A percentile compares a stretch with the other conserved stretches of the same genome.
Conservation (phyloP, 2,329 filamentous ascomycete genomes). For the Xylaria sp. region DNA sequence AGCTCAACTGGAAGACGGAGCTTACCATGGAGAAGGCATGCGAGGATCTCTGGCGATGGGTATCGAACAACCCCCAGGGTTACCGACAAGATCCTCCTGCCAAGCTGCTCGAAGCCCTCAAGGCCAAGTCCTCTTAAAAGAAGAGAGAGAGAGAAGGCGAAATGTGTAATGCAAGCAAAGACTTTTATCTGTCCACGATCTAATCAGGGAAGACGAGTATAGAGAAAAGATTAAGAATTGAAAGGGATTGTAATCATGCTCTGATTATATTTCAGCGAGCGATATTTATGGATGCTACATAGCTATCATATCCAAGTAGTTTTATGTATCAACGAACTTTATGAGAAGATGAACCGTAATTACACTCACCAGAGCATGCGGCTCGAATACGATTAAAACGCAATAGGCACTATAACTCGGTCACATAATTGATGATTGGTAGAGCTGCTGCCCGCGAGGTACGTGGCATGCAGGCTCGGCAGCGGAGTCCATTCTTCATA, state of each 20-base stretch:
- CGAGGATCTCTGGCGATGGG: slow-evolving; percentile 95
- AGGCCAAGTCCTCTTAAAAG: slow-evolving; percentile 52
- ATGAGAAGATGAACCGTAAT: neutral
- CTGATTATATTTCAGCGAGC: slow-evolving; percentile 4
- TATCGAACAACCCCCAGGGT: slow-evolving; percentile 93
- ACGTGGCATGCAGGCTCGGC: slow-evolving; percentile 33
- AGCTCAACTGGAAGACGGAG: slow-evolving; percentile 93
- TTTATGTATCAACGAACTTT: neutral
- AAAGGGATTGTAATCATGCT: neutral
- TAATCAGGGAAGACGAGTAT: slow-evolving; percentile 24
- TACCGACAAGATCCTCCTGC: slow-evolving; percentile 93
- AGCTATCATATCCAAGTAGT: neutral
- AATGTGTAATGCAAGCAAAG: neutral
- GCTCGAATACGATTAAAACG: neutral
- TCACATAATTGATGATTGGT: neutral
- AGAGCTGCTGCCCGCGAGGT: slow-evolving; percentile 26
- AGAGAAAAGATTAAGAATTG: slow-evolving; percentile 16
- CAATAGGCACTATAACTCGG: neutral
- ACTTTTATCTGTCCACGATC: slow-evolving; percentile 5
- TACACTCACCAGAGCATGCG: neutral
- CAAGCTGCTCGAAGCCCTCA: slow-evolving; percentile 75
- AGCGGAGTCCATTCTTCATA: neutral
- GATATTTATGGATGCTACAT: slow-evolving; percentile 12
- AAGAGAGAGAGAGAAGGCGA: slow-evolving; percentile 8
- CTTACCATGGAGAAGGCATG: slow-evolving; percentile 92